Evolutionary conservation across 306 rosid genomes (phyloP).

Genomic region (Cucurbita ficifolia): DNA sequence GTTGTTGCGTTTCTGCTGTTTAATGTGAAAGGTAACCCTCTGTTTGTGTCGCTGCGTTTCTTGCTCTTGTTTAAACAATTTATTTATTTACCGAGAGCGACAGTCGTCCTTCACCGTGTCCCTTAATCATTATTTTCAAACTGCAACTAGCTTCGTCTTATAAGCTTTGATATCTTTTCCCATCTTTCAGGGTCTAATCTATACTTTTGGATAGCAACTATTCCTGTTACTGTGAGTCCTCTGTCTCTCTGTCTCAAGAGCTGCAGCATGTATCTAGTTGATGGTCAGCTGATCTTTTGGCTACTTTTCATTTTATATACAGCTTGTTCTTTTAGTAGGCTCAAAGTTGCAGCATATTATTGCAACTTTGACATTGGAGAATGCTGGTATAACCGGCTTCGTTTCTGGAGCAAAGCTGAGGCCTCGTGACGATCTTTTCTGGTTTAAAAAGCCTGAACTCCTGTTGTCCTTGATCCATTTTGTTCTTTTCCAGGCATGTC

Average conservation of each 20-base stretch:
- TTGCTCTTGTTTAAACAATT: background rate
- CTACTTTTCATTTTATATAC: constrained; percentile 8
- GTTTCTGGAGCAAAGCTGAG: constrained; percentile 51
- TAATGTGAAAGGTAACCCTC: constrained; percentile 55
- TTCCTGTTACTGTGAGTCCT: constrained; percentile 65
- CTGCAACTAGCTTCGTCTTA: constrained; percentile 5
- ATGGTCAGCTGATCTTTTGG: background rate
- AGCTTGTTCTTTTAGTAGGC: constrained; percentile 96
- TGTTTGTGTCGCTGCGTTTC: background rate
- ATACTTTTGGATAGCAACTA: constrained; percentile 91
- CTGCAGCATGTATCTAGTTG: constrained; percentile 1
- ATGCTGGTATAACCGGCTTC: constrained; percentile 51
- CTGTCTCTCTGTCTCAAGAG: background rate
- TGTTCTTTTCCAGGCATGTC: constrained; percentile 77
- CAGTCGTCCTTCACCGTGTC: background rate
- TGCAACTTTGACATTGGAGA: constrained; percentile 87
- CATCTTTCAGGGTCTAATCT: constrained; percentile 72
- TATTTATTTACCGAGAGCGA: background rate
- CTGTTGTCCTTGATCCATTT: constrained; percentile 85
- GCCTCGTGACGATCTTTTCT: constrained; percentile 93
- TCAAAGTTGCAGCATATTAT: constrained; percentile 81
- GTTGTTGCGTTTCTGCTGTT: constrained; percentile 92
- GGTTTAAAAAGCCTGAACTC: constrained; percentile 94
- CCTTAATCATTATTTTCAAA: background rate
- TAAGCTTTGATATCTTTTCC: constrained; percentile 6